Conservation (phyloP, 371 early-diverging fungal species). For the Coemansia sp. region DNA sequence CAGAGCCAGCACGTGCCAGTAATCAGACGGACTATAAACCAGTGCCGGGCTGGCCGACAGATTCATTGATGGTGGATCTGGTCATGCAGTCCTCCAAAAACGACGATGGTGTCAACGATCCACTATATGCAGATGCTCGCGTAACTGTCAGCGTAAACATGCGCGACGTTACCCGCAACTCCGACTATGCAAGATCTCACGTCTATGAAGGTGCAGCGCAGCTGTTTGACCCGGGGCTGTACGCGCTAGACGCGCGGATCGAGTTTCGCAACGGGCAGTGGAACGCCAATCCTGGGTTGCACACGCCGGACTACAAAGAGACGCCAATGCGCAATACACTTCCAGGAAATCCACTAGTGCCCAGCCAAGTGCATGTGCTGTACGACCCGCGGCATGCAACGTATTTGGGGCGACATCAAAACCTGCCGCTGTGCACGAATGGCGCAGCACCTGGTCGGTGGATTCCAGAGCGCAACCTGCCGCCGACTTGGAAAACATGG, state of each 20-base stretch:
- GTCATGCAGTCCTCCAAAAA: conserved; percentile 7
- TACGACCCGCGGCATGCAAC: conserved; percentile 14
- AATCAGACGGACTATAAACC: conserved; percentile 5
- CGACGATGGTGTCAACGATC: conserved; percentile 1
- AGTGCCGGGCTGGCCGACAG: conserved; percentile 22
- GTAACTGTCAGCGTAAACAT: conserved; percentile 22
- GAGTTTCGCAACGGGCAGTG: conserved; percentile 23
- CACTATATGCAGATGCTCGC: conserved; percentile 13
- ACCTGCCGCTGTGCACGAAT: conserved; percentile 17
- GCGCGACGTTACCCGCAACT: not conserved
- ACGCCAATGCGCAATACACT: conserved; percentile 2
- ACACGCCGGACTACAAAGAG: conserved; percentile 11
- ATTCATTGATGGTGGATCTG: conserved; percentile 29
- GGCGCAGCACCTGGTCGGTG: conserved; percentile 23
- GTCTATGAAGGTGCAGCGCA: conserved; percentile 27
- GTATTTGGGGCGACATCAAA: conserved; percentile 21
- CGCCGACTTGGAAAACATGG: conserved; percentile 1
- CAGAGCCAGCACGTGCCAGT: not conserved
- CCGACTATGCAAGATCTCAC: not conserved
- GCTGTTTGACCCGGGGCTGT: conserved; percentile 31
- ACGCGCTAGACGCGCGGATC: conserved; percentile 28
- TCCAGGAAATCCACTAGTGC: not conserved
- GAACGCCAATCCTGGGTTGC: conserved; percentile 29
- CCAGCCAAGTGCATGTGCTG: conserved; percentile 2
- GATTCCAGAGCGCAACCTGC: conserved; percentile 26